A percentile compares a stretch with the other conserved stretches of the same genome.
Conservation (phyloP, 2,329 filamentous ascomycete species). For the Volutella citrinella region DNA sequence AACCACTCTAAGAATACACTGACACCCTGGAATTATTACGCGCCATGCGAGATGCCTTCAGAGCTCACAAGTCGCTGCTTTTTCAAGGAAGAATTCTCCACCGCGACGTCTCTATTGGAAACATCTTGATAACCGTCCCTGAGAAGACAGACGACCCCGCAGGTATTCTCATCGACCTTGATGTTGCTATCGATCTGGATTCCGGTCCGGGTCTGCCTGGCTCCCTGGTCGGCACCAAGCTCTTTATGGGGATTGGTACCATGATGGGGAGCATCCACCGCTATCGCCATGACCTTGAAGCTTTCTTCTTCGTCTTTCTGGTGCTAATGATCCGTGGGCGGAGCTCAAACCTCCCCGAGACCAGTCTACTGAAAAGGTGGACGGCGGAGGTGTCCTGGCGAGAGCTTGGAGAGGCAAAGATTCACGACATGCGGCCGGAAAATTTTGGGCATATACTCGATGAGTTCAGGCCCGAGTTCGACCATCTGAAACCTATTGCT, state of each 20-base stretch:
- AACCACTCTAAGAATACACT: too few species aligned
- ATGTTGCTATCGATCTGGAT: slow-evolving; percentile 14
- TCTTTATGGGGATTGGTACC: slow-evolving; percentile 25
- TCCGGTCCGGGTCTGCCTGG: slow-evolving; percentile 18
- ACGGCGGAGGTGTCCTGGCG: too few species aligned
- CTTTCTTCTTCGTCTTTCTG: slow-evolving; percentile 26
- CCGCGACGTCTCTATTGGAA: slow-evolving; percentile 34
- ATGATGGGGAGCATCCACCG: slow-evolving; percentile 8
- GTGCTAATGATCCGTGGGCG: too few species aligned
- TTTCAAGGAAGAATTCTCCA: slow-evolving; percentile 32
- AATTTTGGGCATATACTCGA: too few species aligned
- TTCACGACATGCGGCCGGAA: too few species aligned
- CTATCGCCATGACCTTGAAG: slow-evolving; percentile 26
- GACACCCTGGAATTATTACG: neutral
- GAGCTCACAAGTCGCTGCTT: slow-evolving; percentile 34
- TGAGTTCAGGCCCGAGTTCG: too few species aligned
- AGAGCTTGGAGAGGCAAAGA: too few species aligned
- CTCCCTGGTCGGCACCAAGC: slow-evolving; percentile 14
- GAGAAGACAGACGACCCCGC: slow-evolving; percentile 14
- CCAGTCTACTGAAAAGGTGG: too few species aligned
- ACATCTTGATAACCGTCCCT: slow-evolving; percentile 33
- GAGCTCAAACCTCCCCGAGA: too few species aligned
- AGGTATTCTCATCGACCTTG: slow-evolving; percentile 24
- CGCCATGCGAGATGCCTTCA: slow-evolving; percentile 29
- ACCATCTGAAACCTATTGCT: too few species aligned